phyloP scores from a whole-genome alignment of 2,329 filamentous ascomycete genomes.

The Hortaea sp. region DNA sequence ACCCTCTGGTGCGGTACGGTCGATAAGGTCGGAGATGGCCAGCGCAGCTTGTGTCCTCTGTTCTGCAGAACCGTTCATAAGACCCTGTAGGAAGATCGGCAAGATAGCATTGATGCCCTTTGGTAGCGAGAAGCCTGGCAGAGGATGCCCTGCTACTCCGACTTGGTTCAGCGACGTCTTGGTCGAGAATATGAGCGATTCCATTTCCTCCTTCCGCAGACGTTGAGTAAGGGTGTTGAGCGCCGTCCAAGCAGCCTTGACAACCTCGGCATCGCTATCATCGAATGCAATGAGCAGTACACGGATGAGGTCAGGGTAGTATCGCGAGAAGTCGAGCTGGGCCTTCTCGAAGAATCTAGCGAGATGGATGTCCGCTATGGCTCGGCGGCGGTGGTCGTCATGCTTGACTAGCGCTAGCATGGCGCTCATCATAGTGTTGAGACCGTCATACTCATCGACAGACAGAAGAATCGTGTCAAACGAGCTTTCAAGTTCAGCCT shows the following conservation, averaged over 20 bases:
- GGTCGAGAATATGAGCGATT: conserved; percentile 76
- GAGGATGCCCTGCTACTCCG: conserved; percentile 71
- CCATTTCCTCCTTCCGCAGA: conserved; percentile 96
- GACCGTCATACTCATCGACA: conserved; percentile 89
- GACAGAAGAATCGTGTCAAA: conserved; percentile 87
- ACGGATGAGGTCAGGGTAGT: conserved; percentile 91
- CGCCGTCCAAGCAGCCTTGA: conserved; percentile 82
- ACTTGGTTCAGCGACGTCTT: conserved; percentile 78
- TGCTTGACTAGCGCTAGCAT: conserved; percentile 82
- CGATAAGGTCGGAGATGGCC: conserved; percentile 90
- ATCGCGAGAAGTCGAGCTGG: conserved; percentile 83
- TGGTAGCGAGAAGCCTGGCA: conserved; percentile 79
- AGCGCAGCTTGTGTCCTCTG: conserved; percentile 86
- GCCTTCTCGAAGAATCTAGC: conserved; percentile 75
- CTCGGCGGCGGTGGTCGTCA: conserved; percentile 78
- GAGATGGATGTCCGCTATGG: conserved; percentile 67
- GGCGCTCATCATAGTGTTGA: conserved; percentile 92
- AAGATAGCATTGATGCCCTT: conserved; percentile 96
- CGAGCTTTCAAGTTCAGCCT: conserved; percentile 61
- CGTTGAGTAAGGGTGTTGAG: conserved; percentile 79
- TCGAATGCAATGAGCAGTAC: conserved; percentile 86
- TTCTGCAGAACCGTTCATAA: conserved; percentile 91
- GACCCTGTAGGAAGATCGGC: conserved; percentile 92
- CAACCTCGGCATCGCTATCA: conserved; percentile 70
- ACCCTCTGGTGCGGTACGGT: conserved; percentile 77